These are phyloP conservation scores for Nakazawaea ambrosiae DNA, from an alignment of 805 yeast genomes.

Conservation along the genomic window DNA sequence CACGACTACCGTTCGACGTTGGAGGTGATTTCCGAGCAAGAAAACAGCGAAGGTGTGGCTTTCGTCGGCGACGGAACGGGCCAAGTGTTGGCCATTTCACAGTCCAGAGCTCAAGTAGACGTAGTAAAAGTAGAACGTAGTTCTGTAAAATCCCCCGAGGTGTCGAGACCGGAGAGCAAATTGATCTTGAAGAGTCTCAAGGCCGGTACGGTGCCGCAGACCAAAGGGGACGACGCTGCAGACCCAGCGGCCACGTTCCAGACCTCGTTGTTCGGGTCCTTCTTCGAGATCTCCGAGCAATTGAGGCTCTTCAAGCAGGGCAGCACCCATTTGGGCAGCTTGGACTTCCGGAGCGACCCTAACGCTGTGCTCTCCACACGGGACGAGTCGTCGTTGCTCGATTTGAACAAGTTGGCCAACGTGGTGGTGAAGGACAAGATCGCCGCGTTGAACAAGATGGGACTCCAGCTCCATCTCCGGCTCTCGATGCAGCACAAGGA, in stretches of 20 bases:
- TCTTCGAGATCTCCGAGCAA: background rate
- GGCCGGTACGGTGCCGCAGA: no score
- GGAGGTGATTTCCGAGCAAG: background rate
- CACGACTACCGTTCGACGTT: background rate
- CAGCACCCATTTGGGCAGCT: no score
- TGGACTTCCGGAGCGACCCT: background rate
- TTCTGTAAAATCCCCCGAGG: background rate
- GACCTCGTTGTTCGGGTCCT: background rate
- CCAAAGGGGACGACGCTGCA: background rate
- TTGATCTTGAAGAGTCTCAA: background rate
- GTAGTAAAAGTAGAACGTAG: background rate
- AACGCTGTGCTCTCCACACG: background rate
- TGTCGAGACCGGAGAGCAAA: background rate
- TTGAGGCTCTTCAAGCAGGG: background rate
- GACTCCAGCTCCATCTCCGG: constrained; percentile 28
- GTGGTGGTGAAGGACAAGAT: constrained; percentile 2
- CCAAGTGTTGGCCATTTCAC: background rate
- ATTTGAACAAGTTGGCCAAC: background rate
- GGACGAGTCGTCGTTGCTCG: background rate
- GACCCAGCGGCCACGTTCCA: background rate
- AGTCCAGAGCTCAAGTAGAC: background rate
- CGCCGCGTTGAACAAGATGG: constrained; percentile 22
- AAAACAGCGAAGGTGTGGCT: background rate
- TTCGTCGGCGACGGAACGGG: background rate
- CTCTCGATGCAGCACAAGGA: constrained; percentile 33